Percentiles rank a stretch among this genome's conserved stretches.
Evolutionary conservation across 1,284 basidiomycete genomes (phyloP).

Genomic region (Xerocomus nothofagi): DNA sequence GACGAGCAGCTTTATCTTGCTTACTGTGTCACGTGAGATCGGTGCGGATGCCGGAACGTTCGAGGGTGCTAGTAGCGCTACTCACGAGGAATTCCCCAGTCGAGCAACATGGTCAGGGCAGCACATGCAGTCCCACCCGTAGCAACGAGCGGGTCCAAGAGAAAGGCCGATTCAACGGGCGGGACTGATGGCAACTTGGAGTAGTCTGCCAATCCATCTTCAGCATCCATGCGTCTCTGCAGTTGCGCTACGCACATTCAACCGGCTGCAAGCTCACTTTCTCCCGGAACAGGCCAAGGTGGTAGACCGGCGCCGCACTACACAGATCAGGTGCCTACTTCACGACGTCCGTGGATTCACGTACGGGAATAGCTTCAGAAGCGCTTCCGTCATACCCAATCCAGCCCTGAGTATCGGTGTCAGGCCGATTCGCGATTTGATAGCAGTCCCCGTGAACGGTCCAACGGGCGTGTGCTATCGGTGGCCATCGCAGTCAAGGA

Average conservation of each 20-base stretch:
- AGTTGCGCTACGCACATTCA: slow-evolving; percentile 62
- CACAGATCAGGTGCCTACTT: background rate
- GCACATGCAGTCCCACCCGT: slow-evolving; percentile 93
- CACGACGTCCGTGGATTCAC: slow-evolving; percentile 26
- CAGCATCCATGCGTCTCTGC: background rate
- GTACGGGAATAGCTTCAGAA: slow-evolving; percentile 80
- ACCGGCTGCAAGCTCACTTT: slow-evolving; percentile 90
- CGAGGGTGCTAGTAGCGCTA: too few relatives aligned
- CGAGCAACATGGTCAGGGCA: slow-evolving; percentile 79
- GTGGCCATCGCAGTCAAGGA: background rate
- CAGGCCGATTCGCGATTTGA: slow-evolving; percentile 79
- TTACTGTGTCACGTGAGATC: slow-evolving; percentile 41
- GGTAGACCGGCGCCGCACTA: slow-evolving; percentile 81
- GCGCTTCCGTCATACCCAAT: slow-evolving; percentile 88
- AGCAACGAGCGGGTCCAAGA: slow-evolving; percentile 91
- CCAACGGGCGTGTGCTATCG: slow-evolving; percentile 64
- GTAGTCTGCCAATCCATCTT: slow-evolving; percentile 61
- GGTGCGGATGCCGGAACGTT: background rate
- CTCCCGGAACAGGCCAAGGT: slow-evolving; percentile 89
- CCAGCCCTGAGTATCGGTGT: slow-evolving; percentile 93
- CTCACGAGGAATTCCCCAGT: slow-evolving; percentile 81
- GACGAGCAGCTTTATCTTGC: slow-evolving; percentile 80
- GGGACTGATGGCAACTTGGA: slow-evolving; percentile 83
- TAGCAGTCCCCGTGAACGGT: slow-evolving; percentile 61
- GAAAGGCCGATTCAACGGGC: slow-evolving; percentile 79